Conservation (phyloP, 371 early-diverging fungal genomes). For the Gilbertella persicaria region DNA sequence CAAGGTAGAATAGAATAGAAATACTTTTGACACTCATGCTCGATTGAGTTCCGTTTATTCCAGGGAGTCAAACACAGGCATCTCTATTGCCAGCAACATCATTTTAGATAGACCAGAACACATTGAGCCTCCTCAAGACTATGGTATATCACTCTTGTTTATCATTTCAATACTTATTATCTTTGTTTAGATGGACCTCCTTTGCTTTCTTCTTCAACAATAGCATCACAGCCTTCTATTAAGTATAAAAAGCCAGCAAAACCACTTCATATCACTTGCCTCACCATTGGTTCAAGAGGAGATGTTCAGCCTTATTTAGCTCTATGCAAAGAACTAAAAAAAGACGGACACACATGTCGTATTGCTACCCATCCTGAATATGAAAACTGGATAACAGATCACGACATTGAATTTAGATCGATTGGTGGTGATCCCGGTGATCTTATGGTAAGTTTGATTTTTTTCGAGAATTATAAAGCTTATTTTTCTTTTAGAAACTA, state of each 20-base stretch:
- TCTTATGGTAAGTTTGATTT: constrained; percentile 49
- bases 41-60: constrained; percentile 24
- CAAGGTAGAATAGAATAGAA: no score
- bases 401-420: constrained; percentile 72
- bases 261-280: constrained; percentile 71
- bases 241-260: constrained; percentile 23
- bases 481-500: constrained; percentile 48
- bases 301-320: constrained; percentile 89
- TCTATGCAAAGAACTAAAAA: constrained; percentile 70
- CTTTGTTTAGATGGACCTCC: constrained; percentile 15
- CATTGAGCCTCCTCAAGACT: constrained; percentile 33
- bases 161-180: not conserved
- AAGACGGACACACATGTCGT: constrained; percentile 71
- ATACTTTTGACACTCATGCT: no score
- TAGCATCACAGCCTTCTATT: not conserved
- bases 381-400: constrained; percentile 69
- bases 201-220: constrained; percentile 9
- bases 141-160: constrained; percentile 17
- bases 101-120: constrained; percentile 29
- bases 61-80: constrained; percentile 8
- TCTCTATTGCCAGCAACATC: constrained; percentile 18
- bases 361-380: constrained; percentile 81
- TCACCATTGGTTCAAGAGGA: constrained; percentile 83
- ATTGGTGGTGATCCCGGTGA: constrained; percentile 75
- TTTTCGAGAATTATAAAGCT: not conserved